phyloP scores from a whole-genome alignment of 192 early-diverging fungal genomes.

The Lunasporangiospora selenospora region DNA sequence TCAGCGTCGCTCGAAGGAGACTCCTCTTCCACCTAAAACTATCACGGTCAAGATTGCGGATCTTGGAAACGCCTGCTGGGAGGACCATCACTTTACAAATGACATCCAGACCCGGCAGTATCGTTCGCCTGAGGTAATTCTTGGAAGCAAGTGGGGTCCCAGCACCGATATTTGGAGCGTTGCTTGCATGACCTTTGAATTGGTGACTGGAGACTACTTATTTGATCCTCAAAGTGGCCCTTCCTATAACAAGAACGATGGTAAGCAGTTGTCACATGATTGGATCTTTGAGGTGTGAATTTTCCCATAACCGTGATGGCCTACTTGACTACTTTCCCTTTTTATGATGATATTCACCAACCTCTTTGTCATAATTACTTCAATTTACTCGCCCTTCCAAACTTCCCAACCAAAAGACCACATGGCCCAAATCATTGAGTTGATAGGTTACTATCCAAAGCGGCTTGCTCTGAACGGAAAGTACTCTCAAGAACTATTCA shows the following conservation, averaged over 20 bases:
- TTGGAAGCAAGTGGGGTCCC: constrained; percentile 86
- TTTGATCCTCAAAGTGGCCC: constrained; percentile 92
- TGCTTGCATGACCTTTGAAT: constrained; percentile 93
- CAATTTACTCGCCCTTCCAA: too few relatives aligned
- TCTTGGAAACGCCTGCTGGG: constrained; percentile 97
- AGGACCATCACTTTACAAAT: constrained; percentile 92
- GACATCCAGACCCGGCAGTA: constrained; percentile 99
- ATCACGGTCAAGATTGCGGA: constrained; percentile 95
- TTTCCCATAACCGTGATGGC: too few relatives aligned
- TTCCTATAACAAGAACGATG: constrained; percentile 90
- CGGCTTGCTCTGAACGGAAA: constrained; percentile 83
- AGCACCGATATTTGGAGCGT: constrained; percentile 94
- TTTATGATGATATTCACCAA: too few relatives aligned
- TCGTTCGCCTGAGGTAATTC: constrained; percentile 93
- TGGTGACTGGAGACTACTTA: constrained; percentile 92
- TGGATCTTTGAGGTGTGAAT: too few relatives aligned
- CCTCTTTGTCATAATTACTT: background rate
- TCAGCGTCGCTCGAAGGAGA: constrained; percentile 4
- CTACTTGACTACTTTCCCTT: too few relatives aligned
- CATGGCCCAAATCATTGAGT: constrained; percentile 95
- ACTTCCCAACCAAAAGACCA: constrained; percentile 73
- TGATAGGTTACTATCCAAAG: constrained; percentile 86
- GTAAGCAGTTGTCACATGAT: too few relatives aligned
- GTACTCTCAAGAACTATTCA: constrained; percentile 88
- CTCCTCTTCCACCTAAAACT: constrained; percentile 8